These are phyloP conservation scores for Castanea mollissima DNA, from an alignment of 306 rosid genomes.

Conservation along the genomic window DNA sequence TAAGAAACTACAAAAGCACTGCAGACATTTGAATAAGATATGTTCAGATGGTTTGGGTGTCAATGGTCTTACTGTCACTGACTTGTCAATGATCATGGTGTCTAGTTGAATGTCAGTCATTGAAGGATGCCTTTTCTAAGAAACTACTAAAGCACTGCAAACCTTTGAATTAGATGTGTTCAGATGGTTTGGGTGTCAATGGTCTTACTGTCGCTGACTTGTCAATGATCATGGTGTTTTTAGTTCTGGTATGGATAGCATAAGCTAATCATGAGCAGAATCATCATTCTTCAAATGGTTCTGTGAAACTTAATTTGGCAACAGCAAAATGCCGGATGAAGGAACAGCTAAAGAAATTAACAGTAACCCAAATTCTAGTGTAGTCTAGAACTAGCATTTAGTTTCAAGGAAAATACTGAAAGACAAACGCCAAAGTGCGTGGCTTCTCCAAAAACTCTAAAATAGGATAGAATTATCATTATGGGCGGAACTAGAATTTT, in stretches of 20 bases:
- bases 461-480: background rate
- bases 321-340: conserved; percentile 21
- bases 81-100: conserved; percentile 33
- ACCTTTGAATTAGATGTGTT: conserved; percentile 46
- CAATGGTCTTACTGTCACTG: conserved; percentile 23
- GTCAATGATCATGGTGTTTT: conserved; percentile 38
- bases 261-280: conserved; percentile 25
- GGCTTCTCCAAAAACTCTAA: background rate
- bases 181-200: conserved; percentile 43
- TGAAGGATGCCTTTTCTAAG: conserved; percentile 55
- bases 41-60: conserved; percentile 44
- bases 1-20: conserved; percentile 42
- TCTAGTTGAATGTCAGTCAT: conserved; percentile 51
- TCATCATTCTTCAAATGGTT: conserved; percentile 29
- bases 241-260: conserved; percentile 44
- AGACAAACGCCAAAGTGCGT: conserved; percentile 20
- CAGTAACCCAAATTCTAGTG: background rate
- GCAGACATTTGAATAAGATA: conserved; percentile 55
- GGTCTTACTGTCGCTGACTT: conserved; percentile 16
- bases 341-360: conserved; percentile 23
- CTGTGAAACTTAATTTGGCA: conserved; percentile 31
- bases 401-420: conserved; percentile 4
- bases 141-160: conserved; percentile 53
- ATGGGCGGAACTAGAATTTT: no score
- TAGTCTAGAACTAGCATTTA: conserved; percentile 6